phyloP scores from a whole-genome alignment of 768 basidiomycete genomes.

The Russula ochroleuca region DNA sequence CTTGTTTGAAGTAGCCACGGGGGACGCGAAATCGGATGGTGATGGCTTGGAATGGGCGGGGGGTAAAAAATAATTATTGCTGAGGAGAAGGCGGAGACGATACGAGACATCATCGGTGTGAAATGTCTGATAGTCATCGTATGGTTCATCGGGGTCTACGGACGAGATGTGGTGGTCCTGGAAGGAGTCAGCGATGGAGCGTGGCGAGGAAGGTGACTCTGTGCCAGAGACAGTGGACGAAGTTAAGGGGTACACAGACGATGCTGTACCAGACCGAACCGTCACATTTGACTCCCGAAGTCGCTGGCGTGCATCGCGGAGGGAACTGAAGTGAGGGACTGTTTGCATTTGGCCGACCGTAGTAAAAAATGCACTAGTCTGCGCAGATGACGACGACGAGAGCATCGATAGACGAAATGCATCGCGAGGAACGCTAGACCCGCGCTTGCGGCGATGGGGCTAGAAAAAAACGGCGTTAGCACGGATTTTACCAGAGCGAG shows the following conservation, averaged over 20 bases:
- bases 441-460: conserved; percentile 23
- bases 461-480: conserved; percentile 6
- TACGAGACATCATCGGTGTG: conserved; percentile 78
- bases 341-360: conserved; percentile 27
- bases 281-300: conserved; percentile 51
- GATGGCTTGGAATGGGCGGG: conserved; percentile 83
- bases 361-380: conserved; percentile 27
- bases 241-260: conserved; percentile 74
- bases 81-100: conserved; percentile 76
- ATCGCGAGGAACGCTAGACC: conserved; percentile 29
- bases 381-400: conserved; percentile 24
- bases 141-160: conserved; percentile 29
- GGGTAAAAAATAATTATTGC: conserved; percentile 85
- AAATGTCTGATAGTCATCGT: conserved; percentile 31
- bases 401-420: conserved; percentile 28
- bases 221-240: conserved; percentile 60
- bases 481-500: not conserved
- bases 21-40: conserved; percentile 55
- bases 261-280: conserved; percentile 62
- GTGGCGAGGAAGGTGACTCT: conserved; percentile 61
- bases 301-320: conserved; percentile 29
- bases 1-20: conserved; percentile 40
- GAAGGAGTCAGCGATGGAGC: conserved; percentile 46
- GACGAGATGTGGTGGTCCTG: conserved; percentile 41
- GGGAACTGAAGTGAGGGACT: conserved; percentile 27